Percentiles rank a stretch among this genome's conserved stretches.
Conservation (phyloP, 2,329 filamentous ascomycete genomes). For the Aspergillus sp. region DNA sequence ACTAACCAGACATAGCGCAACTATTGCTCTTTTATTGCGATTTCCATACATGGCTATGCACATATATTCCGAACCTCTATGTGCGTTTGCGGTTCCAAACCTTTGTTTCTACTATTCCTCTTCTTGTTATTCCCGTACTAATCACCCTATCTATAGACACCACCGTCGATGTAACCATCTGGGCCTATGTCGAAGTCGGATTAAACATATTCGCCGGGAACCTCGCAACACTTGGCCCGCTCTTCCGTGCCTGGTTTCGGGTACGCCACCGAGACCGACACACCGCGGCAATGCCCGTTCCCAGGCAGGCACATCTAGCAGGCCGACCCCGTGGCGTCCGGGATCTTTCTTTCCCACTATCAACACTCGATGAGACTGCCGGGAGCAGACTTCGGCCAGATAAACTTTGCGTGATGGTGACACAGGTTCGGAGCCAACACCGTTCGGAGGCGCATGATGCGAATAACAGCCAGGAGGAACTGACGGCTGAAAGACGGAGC, state of each 20-base stretch:
- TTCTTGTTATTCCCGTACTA: neutral
- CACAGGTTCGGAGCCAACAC: conserved; percentile 26
- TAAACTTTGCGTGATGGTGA: conserved; percentile 30
- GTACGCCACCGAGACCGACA: conserved; percentile 2
- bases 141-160: conserved; percentile 28
- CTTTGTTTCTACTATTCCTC: neutral
- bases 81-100: conserved; percentile 18
- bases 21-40: conserved; percentile 46
- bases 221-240: conserved; percentile 50
- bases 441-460: conserved; percentile 17
- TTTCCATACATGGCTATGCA: conserved; percentile 42
- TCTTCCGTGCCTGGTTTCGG: conserved; percentile 38
- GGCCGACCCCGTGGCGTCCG: conserved; percentile 19
- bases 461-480: conserved; percentile 29
- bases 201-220: conserved; percentile 47
- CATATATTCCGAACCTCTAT: conserved; percentile 38
- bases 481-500: conserved; percentile 17
- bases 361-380: conserved; percentile 23
- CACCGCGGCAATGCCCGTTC: conserved; percentile 17
- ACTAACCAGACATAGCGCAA: conserved; percentile 33
- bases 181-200: conserved; percentile 36
- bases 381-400: conserved; percentile 28
- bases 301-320: conserved; percentile 9
- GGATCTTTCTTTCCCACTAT: conserved; percentile 23
- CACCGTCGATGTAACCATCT: conserved; percentile 46